Base-by-base conservation (phyloP, 2,329 filamentous ascomycete species). In the Mariannaea sp. region DNA sequence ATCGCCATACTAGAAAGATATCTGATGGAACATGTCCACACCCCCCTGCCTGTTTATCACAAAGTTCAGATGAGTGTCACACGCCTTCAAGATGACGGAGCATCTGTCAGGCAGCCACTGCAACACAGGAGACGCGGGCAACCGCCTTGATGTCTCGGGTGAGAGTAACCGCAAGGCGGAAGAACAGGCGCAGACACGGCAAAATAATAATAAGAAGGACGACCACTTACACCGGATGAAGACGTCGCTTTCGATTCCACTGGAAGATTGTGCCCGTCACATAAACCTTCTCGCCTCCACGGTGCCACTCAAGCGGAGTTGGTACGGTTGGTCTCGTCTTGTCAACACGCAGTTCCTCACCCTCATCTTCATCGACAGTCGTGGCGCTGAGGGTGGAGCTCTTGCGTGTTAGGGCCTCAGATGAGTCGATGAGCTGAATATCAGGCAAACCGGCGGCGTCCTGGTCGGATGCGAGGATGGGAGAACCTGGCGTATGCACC, bases 261-360 rank as follows among this genome's bases (percentile, higher is more conserved):
- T 93, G 90, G 65, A 96, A 95, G 69, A 97, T 97, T 16, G 94
- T 97, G 60, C 93, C 93, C 1, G 94, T 99, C 39, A 99, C 92
- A 71, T 96, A 99, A 59, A 97, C 85, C 73, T 92, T 95, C 53
- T 96, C 89, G 53, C 90, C 92, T 46, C 85, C 85, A 7, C 84
- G 82, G 60, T 82, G 83, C 94, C 94, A 99, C 73, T 95, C 89
- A 53, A 99, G 85, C 53, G 83, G 77, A 2, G 90, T 96, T 2
- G 91, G 90, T 35, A 97, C 89, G 7, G 89, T 89, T 32, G 89
- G 88, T 57, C 87, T 83, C 14, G 85, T 85, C 72, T 87, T 88
- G 65, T 90, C 87, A 27, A 89, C 84, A 32, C 86, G 82, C 67
- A 93, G 80, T 68, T 92, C 90, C 65, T 94, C 89, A 19, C 82